Percentiles rank a stretch among this genome's conserved stretches.
Evolutionary conservation across 179 eudicot species (phyloP).

Genomic region (Spergularia azorica): DNA sequence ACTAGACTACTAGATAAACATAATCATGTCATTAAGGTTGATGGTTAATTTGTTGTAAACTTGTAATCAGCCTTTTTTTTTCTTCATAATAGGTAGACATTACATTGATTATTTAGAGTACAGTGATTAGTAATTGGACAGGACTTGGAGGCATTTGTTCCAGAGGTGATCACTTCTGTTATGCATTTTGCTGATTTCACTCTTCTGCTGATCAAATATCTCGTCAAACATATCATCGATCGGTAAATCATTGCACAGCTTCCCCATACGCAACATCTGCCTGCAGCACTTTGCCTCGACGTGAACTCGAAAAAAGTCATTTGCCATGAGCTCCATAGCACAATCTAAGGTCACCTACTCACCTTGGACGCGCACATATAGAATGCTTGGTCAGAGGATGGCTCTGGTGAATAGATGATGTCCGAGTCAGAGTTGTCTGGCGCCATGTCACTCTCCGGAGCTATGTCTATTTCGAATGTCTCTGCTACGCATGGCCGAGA

Average conservation of each 20-base stretch:
- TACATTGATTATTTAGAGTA: too few relatives aligned
- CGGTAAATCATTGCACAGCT: slow-evolving; percentile 1
- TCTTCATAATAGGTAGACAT: neutral
- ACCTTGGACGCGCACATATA: neutral
- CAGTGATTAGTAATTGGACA: slow-evolving; percentile 4
- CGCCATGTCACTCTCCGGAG: slow-evolving; percentile 5
- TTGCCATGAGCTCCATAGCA: neutral
- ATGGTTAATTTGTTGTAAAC: too few relatives aligned
- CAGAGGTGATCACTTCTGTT: slow-evolving; percentile 23
- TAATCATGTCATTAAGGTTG: too few relatives aligned
- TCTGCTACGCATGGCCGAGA: neutral
- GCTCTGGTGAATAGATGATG: slow-evolving; percentile 13
- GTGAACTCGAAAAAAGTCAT: slow-evolving; percentile 11
- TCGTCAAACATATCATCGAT: slow-evolving; percentile 6
- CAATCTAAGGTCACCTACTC: slow-evolving; percentile 16
- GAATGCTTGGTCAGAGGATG: neutral
- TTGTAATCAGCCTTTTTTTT: too few relatives aligned
- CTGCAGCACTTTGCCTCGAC: slow-evolving; percentile 20
- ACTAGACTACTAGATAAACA: too few relatives aligned
- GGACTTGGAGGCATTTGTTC: slow-evolving; percentile 14
- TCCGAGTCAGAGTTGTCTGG: slow-evolving; percentile 4
- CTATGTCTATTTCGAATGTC: neutral
- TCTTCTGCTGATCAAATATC: neutral
- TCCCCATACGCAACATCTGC: slow-evolving; percentile 19
- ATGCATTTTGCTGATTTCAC: neutral